Evolutionary conservation across 2,329 filamentous ascomycete genomes (phyloP), one percentile per base, ranked within the genome.

Genomic region (Penicillium sp.): DNA sequence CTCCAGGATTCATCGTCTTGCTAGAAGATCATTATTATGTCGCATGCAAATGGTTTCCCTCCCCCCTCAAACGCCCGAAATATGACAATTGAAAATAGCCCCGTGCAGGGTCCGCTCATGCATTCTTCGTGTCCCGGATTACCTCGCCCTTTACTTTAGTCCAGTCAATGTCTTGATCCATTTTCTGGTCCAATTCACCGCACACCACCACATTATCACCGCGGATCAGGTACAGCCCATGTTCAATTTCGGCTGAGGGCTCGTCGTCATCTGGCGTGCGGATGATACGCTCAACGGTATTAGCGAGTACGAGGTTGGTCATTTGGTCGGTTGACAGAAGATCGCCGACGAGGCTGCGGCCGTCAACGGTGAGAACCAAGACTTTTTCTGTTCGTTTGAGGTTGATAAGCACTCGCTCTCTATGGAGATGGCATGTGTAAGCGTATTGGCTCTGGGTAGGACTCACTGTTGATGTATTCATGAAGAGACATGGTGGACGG

Each of bases 91-190:
- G 41, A 38, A 51, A 51, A 51, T 38, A 39, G 26, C n/a, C 36
- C 48, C 35, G 32, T 56, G 49, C 41, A 45, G 32, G 27, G 2
- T 14, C 36, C 29, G 54, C 52, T 80, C 72, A 84, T 67, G 74
- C 72, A 70, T 97, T 91, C 74, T 94, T 97, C 66, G 91, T 92
- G 49, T 85, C 86, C 54, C 90, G 90, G 66, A 97, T 88, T 29
- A 88, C 85, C 55, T 87, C 85, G 4, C 93, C 93, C 70, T 89
- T 88, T 36, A 99, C 94, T 73, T 95, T 87, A 18, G 82, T 81
- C 94, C 94, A 99, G 76, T 97, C 87, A 69, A 99, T 97, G 65
- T 88, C 91, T 36, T 81, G 83, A 75, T 99, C 94, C 55, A 97
- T 78, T 64, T 89, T 83, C 74, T 96, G 92, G 72, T 99, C 91